Conservation (phyloP, 371 early-diverging fungal genomes). For the Dinochytrium kinnereticum region DNA sequence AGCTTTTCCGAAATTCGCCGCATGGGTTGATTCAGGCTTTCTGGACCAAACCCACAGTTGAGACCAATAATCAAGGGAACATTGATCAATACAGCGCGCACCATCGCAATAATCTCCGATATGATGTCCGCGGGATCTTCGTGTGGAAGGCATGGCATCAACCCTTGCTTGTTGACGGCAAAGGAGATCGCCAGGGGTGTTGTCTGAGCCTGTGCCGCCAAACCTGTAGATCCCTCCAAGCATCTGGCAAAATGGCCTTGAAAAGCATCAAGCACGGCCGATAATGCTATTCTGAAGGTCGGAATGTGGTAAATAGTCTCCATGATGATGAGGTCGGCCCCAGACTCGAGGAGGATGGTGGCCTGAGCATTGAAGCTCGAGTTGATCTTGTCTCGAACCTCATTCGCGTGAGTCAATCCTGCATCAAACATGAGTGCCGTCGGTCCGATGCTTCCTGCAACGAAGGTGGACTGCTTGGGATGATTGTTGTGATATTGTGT, state of each 20-base stretch:
- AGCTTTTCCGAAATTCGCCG: no score
- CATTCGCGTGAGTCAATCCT: background rate
- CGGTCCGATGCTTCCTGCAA: background rate
- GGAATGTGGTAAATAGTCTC: background rate
- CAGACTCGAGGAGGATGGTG: background rate
- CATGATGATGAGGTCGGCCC: background rate
- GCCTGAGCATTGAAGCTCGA: background rate
- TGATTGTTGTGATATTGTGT: background rate
- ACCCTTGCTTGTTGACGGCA: background rate
- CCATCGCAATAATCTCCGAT: background rate
- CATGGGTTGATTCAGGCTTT: no score
- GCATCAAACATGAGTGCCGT: background rate
- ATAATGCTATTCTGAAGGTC: background rate
- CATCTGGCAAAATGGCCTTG: background rate
- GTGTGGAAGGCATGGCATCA: background rate
- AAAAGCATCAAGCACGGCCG: background rate
- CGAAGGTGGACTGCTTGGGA: background rate
- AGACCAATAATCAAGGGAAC: background rate
- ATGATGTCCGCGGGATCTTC: background rate
- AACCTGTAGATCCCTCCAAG: background rate
- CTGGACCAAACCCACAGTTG: constrained; percentile 3
- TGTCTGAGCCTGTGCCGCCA: background rate
- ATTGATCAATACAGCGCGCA: background rate
- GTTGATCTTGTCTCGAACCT: background rate
- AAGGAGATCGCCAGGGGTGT: background rate